A percentile compares a stretch with the other conserved stretches of the same genome.
Conservation (phyloP, 345 rosid species). For the Rhizophora apiculata region DNA sequence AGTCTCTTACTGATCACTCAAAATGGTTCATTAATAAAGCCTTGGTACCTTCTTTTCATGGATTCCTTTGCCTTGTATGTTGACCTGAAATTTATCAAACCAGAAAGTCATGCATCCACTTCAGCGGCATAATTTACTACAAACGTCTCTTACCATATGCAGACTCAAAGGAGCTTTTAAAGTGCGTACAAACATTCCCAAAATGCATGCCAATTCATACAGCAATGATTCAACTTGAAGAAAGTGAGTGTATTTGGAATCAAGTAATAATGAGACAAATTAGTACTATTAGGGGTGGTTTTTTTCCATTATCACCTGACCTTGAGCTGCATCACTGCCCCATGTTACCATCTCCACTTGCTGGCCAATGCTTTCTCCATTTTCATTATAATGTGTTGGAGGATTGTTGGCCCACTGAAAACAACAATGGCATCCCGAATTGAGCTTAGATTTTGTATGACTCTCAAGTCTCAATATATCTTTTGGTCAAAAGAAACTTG, state of each 20-base stretch:
- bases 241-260: constrained; percentile 14
- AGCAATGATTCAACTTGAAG: neutral
- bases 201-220: constrained; percentile 5
- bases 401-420: constrained; percentile 96
- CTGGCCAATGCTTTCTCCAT: constrained; percentile 36
- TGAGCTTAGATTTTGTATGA: neutral
- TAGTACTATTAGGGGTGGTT: neutral
- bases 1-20: constrained; percentile 25
- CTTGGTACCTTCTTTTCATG: constrained; percentile 69
- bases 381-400: constrained; percentile 49
- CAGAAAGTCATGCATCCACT: constrained; percentile 34
- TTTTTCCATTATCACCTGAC: neutral
- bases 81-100: constrained; percentile 45
- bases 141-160: constrained; percentile 9
- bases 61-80: constrained; percentile 56
- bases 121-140: constrained; percentile 30
- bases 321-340: constrained; percentile 12
- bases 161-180: constrained; percentile 20
- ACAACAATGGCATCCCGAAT: constrained; percentile 17
- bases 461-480: too few species aligned
- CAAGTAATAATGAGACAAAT: neutral
- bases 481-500: constrained; percentile 18
- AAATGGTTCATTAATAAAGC: constrained; percentile 63
- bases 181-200: constrained; percentile 8
- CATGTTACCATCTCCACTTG: constrained; percentile 28